Conservation (phyloP, 352 stramenopile genomes). For the Globisporangium barbulae region DNA sequence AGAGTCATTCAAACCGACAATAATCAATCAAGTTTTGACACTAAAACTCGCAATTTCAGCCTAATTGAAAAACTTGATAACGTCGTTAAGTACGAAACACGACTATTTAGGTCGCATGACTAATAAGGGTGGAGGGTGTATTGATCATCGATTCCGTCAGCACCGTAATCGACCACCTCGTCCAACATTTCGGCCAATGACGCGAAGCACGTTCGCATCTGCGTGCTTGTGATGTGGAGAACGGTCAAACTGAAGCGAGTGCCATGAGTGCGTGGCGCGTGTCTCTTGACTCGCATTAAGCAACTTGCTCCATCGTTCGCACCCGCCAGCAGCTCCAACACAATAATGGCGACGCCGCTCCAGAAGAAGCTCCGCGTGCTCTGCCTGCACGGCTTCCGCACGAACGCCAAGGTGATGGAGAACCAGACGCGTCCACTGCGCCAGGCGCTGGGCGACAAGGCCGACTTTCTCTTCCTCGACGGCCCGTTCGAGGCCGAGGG, state of each 20-base stretch:
- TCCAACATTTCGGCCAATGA: background rate
- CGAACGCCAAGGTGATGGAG: slow-evolving; percentile 70
- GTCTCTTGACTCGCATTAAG: background rate
- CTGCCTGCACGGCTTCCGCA: slow-evolving; percentile 73
- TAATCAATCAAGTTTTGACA: too few species aligned
- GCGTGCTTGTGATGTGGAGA: background rate
- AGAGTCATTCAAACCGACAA: too few species aligned
- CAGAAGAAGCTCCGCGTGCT: slow-evolving; percentile 51
- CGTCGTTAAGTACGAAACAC: too few species aligned
- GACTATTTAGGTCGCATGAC: too few species aligned
- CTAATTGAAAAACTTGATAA: too few species aligned
- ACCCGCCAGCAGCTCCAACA: background rate
- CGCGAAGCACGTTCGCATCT: background rate
- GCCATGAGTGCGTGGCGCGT: background rate
- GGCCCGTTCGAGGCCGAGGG: slow-evolving; percentile 51
- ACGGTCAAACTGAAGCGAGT: background rate
- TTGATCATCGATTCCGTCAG: slow-evolving; percentile 4
- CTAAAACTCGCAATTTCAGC: too few species aligned
- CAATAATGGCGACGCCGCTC: slow-evolving; percentile 8
- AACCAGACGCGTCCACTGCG: slow-evolving; percentile 58
- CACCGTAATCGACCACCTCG: slow-evolving; percentile 4
- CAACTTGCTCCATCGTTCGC: background rate
- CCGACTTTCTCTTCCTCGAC: slow-evolving; percentile 75
- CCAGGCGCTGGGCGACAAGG: slow-evolving; percentile 46
- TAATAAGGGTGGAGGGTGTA: too few species aligned